Evolutionary conservation across 805 yeast species (phyloP), one percentile per base, ranked within the genome.

Genomic region (Yamadazyma sp.): DNA sequence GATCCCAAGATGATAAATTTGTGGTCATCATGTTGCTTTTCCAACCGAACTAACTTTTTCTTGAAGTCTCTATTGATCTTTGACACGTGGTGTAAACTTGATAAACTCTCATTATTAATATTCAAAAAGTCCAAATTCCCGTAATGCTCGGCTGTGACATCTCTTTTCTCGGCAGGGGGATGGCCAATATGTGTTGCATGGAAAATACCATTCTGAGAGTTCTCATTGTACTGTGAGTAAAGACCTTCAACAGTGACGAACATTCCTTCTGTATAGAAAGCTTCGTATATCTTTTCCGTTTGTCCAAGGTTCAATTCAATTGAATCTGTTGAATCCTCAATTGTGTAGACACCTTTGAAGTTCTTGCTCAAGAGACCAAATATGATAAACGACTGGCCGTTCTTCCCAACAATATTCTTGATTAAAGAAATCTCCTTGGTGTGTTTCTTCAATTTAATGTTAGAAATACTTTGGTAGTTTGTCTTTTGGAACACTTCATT

Each of bases 101-200:
- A 28, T 12, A 45, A 40, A 13, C 52, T 50, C 29, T 64, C 67
- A 39, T 49, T 52, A 41, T 67, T 65, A 25, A 67, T 58, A 5
- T 72, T 73, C 54, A 67, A 60, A 47, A 89, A 82, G 57, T 93
- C 98, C 16, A 86, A 50, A 47, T 83, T 75, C 1, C 96, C 98
- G 42, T 80, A 80, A 1, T 82, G 81, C 17, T 84, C 90, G 39
- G 80, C 53, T 1, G 95, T 71, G 0, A 54, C 59, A 6, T 73
- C 80, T 41, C 97, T 70, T 45, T 75, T 69, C 55, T 93, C 99
- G 3, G 88, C 82, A 0, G 93, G 89, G 3, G 99, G 98, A 42
- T 88, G 96, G 3, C 84, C 83, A 35, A 93, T 71, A 4, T 83
- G 74, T 19, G 84, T 73, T 1, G 84, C 95, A 47, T 82, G 79